A percentile compares a stretch with the other conserved stretches of the same genome.
Evolutionary conservation across 371 early-diverging fungal genomes (phyloP).

Genomic region (Apophysomyces variabilis): DNA sequence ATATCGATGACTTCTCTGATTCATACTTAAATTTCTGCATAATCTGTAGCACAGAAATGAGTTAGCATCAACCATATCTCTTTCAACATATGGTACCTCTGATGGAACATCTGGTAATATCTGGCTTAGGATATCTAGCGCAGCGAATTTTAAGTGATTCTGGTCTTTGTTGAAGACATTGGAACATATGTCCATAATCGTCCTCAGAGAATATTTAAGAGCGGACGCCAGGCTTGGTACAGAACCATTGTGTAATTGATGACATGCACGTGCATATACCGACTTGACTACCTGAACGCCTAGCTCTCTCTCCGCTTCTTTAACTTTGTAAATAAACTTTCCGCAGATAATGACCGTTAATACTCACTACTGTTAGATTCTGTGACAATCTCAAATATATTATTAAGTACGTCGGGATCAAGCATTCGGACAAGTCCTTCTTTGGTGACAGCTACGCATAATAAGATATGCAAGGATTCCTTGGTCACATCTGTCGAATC

Average conservation of each 20-base stretch:
- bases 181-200: constrained; percentile 33
- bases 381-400: constrained; percentile 29
- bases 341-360: not conserved
- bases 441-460: constrained; percentile 38
- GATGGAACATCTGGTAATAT: constrained; percentile 35
- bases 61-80: not conserved
- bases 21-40: constrained; percentile 37
- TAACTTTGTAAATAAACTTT: not conserved
- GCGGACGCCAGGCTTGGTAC: constrained; percentile 40
- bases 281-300: constrained; percentile 27
- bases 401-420: constrained; percentile 46
- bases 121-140: constrained; percentile 30
- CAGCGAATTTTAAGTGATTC: constrained; percentile 37
- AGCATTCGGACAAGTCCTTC: constrained; percentile 45
- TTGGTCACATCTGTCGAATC: constrained; percentile 35
- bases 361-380: constrained; percentile 16
- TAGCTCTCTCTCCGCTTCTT: constrained; percentile 22
- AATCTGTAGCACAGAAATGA: constrained; percentile 10
- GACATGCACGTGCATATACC: constrained; percentile 30
- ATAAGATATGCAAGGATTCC: constrained; percentile 41
- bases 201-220: constrained; percentile 37
- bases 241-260: constrained; percentile 24
- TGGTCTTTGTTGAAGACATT: constrained; percentile 33
- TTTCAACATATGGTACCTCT: constrained; percentile 21
- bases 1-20: constrained; percentile 17